Evolutionary conservation across 495 filamentous ascomycete genomes (phyloP).

Genomic region (Penicillium antarcticum): DNA sequence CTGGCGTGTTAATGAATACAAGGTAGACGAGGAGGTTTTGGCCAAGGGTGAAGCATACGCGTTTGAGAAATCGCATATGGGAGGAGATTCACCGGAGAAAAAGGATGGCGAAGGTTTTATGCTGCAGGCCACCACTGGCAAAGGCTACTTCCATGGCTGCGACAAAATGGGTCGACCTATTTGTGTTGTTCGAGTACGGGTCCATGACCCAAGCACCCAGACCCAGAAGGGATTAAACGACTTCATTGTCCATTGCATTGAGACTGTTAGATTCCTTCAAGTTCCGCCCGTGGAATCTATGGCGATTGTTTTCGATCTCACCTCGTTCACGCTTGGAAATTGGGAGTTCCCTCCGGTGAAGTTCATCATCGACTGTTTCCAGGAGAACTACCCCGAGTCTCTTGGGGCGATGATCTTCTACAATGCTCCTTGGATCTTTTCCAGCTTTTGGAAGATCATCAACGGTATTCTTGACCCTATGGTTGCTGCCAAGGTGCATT

Average conservation of each 20-base stretch:
- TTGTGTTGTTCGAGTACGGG: conserved; percentile 69
- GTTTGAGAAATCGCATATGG: conserved; percentile 51
- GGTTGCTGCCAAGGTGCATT: conserved; percentile 89
- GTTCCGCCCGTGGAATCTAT: conserved; percentile 77
- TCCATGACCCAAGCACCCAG: conserved; percentile 79
- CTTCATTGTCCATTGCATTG: conserved; percentile 87
- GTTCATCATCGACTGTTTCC: conserved; percentile 95
- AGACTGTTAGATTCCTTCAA: conserved; percentile 76
- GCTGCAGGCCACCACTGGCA: conserved; percentile 79
- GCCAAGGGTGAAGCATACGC: conserved; percentile 67
- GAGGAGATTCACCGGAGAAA: conserved; percentile 46
- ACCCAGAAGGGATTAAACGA: conserved; percentile 71
- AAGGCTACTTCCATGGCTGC: conserved; percentile 79
- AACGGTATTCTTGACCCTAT: conserved; percentile 91
- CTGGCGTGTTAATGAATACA: conserved; percentile 75
- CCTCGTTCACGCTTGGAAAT: conserved; percentile 81
- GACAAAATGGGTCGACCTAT: conserved; percentile 82
- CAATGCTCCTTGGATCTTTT: conserved; percentile 93
- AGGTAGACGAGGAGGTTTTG: conserved; percentile 79
- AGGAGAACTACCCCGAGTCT: conserved; percentile 91
- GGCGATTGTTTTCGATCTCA: conserved; percentile 91
- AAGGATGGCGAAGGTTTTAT: conserved; percentile 76
- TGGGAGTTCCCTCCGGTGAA: conserved; percentile 96
- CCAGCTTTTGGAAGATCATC: conserved; percentile 86
- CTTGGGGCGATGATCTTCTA: conserved; percentile 85